These are phyloP conservation scores for Lagenaria siceraria DNA, from an alignment of 306 rosid species.

Conservation along the genomic window DNA sequence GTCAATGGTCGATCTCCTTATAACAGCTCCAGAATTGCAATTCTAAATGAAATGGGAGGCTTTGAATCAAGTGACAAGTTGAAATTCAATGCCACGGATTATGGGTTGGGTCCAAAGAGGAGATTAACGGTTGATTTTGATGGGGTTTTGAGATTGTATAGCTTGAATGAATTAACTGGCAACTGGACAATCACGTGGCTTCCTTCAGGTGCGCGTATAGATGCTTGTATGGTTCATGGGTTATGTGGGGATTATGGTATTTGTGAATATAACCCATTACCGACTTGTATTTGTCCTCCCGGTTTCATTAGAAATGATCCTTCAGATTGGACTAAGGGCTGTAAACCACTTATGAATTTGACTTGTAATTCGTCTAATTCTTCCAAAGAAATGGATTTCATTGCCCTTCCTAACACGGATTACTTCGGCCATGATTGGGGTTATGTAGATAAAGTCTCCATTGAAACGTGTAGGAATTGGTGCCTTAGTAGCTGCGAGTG, in stretches of 20 bases:
- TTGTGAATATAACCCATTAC: conserved; percentile 18
- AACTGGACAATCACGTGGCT: conserved; percentile 7
- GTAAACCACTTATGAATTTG: conserved; percentile 12
- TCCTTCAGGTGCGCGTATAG: background rate
- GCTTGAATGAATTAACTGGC: conserved; percentile 8
- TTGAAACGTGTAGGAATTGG: conserved; percentile 10
- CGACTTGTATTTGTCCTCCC: conserved; percentile 20
- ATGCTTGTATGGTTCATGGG: conserved; percentile 12
- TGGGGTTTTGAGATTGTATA: conserved; percentile 10
- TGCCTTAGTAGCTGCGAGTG: conserved; percentile 18
- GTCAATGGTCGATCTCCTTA: conserved; percentile 9
- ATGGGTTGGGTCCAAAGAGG: conserved; percentile 6
- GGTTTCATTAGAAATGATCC: conserved; percentile 16
- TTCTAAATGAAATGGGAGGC: background rate
- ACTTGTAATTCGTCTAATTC: background rate
- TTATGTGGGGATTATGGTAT: conserved; percentile 21
- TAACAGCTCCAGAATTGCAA: conserved; percentile 6
- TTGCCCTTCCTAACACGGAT: conserved; percentile 16
- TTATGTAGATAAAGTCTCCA: background rate
- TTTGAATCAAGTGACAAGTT: conserved; percentile 8
- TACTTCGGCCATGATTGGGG: conserved; percentile 20
- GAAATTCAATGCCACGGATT: conserved; percentile 5
- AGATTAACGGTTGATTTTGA: conserved; percentile 11
- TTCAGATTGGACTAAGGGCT: conserved; percentile 29
- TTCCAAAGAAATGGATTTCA: background rate